Conservation (phyloP, 1,284 basidiomycete species). For the Marasmius sp. region DNA sequence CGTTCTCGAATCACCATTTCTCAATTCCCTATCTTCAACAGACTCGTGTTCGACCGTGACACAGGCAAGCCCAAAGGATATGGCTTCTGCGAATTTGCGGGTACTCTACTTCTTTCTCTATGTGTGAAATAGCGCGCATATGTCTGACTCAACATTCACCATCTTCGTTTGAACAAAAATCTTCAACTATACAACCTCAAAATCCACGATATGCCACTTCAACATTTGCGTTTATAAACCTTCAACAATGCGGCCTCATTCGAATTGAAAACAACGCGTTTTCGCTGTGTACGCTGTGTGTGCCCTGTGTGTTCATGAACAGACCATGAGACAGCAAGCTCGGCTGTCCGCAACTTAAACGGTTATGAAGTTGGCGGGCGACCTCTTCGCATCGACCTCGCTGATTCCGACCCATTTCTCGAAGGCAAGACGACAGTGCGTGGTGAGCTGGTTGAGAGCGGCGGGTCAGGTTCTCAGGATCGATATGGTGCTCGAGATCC, state of each 20-base stretch:
- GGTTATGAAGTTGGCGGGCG: constrained; percentile 81
- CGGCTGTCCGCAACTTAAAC: constrained; percentile 86
- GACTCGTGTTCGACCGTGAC: constrained; percentile 93
- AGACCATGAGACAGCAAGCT: constrained; percentile 89
- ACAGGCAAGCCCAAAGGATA: constrained; percentile 97
- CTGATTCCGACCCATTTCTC: constrained; percentile 59
- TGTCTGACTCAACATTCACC: constrained; percentile 37
- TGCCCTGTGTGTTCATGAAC: constrained; percentile 9
- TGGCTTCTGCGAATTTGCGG: constrained; percentile 96
- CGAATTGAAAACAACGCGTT: not conserved
- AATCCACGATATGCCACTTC: not conserved
- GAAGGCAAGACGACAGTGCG: constrained; percentile 64
- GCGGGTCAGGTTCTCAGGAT: constrained; percentile 46
- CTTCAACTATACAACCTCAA: not conserved
- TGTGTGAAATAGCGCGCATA: constrained; percentile 24
- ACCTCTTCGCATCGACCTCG: constrained; percentile 81
- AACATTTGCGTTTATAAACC: not conserved
- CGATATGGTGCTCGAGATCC: constrained; percentile 39
- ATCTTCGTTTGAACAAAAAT: constrained; percentile 15
- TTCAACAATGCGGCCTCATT: not conserved
- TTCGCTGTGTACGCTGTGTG: not conserved
- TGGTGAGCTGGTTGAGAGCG: constrained; percentile 41
- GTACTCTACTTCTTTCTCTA: constrained; percentile 54
- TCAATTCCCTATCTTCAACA: constrained; percentile 29
- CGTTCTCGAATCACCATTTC: not conserved